Evolutionary conservation across 129 eudicot species (phyloP).

Genomic region (Flaveria trinervia): DNA sequence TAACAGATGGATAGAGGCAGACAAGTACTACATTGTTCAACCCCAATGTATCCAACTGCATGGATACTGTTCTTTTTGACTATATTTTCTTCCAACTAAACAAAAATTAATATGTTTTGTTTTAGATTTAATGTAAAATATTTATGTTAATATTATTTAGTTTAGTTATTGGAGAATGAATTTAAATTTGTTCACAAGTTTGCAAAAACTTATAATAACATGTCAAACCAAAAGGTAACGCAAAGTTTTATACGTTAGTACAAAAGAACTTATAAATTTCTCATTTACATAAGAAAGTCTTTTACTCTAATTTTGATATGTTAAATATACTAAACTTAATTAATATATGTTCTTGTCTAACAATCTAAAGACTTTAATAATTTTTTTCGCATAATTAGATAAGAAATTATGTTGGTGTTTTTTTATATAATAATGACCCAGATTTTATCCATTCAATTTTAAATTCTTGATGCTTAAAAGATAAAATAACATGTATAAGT

Average conservation of each 20-base stretch:
- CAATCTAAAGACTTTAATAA: neutral
- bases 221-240: neutral
- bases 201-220: neutral
- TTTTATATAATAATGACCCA: neutral
- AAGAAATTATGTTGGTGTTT: neutral
- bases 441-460: neutral
- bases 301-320: neutral
- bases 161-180: neutral
- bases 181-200: neutral
- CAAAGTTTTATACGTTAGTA: neutral
- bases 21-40: conserved; percentile 26
- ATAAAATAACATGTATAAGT: neutral
- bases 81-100: neutral
- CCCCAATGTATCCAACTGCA: conserved; percentile 16
- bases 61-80: conserved; percentile 29
- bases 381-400: neutral
- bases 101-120: neutral
- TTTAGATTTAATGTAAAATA: neutral
- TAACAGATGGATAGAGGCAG: conserved; percentile 28
- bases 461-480: neutral
- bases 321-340: neutral
- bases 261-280: neutral
- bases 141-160: neutral
- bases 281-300: neutral
- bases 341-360: neutral